Percentiles rank a stretch among this genome's conserved stretches.
Conservation (phyloP, 176 grass and related monocot species). For the Oryza coarctata region DNA sequence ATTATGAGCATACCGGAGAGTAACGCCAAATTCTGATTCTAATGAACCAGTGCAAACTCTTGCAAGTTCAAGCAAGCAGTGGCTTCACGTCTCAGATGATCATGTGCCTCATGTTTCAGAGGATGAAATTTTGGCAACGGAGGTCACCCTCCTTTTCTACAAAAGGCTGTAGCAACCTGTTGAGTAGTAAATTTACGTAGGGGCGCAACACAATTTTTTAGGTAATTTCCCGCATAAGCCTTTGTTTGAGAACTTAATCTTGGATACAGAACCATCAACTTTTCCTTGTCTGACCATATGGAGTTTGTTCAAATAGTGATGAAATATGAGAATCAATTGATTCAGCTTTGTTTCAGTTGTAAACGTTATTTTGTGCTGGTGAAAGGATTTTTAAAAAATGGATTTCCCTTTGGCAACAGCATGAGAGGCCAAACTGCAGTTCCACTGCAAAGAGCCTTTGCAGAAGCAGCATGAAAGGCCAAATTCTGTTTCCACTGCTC, state of each 20-base stretch:
- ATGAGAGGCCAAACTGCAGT: constrained; percentile 7
- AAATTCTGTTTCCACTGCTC: constrained; percentile 8
- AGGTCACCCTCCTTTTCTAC: constrained; percentile 89
- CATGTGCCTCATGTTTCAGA: constrained; percentile 62
- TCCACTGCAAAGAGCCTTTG: not conserved
- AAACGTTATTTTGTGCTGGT: not conserved
- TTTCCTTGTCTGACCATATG: not conserved
- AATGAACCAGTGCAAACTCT: constrained; percentile 28
- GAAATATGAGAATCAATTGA: not conserved
- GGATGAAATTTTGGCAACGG: constrained; percentile 60
- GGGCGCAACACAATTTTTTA: not conserved
- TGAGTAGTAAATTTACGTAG: constrained; percentile 7
- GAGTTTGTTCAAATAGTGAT: not conserved
- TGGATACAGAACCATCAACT: not conserved
- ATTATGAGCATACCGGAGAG: constrained; percentile 80
- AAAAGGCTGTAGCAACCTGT: constrained; percentile 50
- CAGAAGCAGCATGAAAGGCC: not conserved
- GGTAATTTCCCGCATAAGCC: not conserved
- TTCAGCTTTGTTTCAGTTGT: not conserved
- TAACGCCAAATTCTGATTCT: constrained; percentile 23
- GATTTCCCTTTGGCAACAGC: not conserved
- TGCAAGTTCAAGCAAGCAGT: constrained; percentile 28
- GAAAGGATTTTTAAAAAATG: no score
- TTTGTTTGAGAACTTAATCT: not conserved
- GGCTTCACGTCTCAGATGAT: constrained; percentile 85